phyloP scores from a whole-genome alignment of 306 rosid genomes.

The Echinosophora koreensis region DNA sequence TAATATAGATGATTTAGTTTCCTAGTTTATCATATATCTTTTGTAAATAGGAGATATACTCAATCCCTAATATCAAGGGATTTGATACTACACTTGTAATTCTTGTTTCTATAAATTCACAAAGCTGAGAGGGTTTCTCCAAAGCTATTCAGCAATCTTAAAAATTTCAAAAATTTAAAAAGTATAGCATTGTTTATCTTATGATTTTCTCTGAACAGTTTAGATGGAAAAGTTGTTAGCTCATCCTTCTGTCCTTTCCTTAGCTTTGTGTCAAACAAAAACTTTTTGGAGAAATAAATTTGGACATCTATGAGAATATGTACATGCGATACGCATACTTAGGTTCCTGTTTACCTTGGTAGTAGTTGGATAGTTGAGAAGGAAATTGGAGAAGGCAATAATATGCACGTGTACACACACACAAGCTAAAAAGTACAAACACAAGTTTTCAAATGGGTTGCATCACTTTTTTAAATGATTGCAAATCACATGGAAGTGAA shows the following conservation, averaged over 20 bases:
- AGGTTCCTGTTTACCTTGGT: constrained; percentile 31
- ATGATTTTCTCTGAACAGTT: constrained; percentile 1
- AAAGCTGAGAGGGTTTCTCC: too few relatives aligned
- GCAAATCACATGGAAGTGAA: constrained; percentile 1
- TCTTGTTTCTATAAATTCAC: too few relatives aligned
- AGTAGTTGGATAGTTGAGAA: constrained; percentile 14
- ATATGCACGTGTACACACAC: neutral
- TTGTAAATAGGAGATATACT: too few relatives aligned
- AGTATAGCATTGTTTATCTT: neutral
- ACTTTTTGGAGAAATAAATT: constrained; percentile 33
- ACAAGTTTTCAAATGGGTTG: constrained; percentile 35
- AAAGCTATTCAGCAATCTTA: too few relatives aligned
- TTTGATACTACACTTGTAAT: too few relatives aligned
- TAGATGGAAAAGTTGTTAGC: constrained; percentile 13
- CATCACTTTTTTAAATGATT: constrained; percentile 7
- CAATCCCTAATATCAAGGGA: too few relatives aligned
- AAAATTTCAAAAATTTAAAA: neutral
- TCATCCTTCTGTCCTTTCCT: constrained; percentile 10
- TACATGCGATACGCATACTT: constrained; percentile 1
- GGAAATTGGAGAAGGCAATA: constrained; percentile 28
- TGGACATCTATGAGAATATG: constrained; percentile 23
- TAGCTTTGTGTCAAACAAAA: constrained; percentile 30
- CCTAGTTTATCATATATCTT: too few relatives aligned
- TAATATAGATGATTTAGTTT: too few relatives aligned
- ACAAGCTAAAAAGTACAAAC: constrained; percentile 37